Evolutionary conservation across 2,329 filamentous ascomycete genomes (phyloP), one percentile per base, ranked within the genome.

Genomic region (Gremmenia infestans): DNA sequence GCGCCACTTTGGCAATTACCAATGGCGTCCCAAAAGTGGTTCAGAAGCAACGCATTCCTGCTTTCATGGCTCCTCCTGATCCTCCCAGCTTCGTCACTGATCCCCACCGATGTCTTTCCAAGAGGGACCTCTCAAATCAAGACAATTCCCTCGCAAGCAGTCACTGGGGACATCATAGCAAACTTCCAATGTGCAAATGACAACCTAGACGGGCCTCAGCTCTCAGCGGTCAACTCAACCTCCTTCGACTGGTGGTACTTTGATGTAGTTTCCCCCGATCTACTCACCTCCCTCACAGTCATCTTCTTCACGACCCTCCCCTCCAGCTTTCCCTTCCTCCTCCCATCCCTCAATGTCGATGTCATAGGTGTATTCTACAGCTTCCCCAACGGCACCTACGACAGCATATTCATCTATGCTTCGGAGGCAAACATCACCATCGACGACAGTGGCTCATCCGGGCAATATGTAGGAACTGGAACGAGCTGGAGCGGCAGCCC

Each of bases 161-260:
- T 36, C 14, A 50, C 22, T 3, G 47, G 22, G 15, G 11, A 39
- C n/a, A 50, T 40, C 19, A 14, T 17, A 14, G 92, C 93, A 82
- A 97, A 97, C 81, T 97, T 97, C 79, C 97, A 97, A 72, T 97
- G 50, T 9, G 25, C 50, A 6, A 47, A 32, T 12, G 46, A 39
- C 28, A 47, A 50, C 12, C 37, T 65, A 7, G 64, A 66, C 35
- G 56, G 53, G 6, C 61, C 64, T n/a, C 51, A 65, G 48, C n/a
- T 66, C 11, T 60, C 58, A 17, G 47, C 58, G 2, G 36, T 61
- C 49, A 66, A 66, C 45, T 50, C 14, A 17, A 54, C 55, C 7
- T 56, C 58, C 4, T 63, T 43, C 32, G 61, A 65, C 60, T 74
- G 72, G 71, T 74, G 72, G 73, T 73, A 72, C 56, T 74, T 74